Evolutionary conservation across 495 filamentous ascomycete genomes (phyloP).

Genomic region (Terfezia boudieri): DNA sequence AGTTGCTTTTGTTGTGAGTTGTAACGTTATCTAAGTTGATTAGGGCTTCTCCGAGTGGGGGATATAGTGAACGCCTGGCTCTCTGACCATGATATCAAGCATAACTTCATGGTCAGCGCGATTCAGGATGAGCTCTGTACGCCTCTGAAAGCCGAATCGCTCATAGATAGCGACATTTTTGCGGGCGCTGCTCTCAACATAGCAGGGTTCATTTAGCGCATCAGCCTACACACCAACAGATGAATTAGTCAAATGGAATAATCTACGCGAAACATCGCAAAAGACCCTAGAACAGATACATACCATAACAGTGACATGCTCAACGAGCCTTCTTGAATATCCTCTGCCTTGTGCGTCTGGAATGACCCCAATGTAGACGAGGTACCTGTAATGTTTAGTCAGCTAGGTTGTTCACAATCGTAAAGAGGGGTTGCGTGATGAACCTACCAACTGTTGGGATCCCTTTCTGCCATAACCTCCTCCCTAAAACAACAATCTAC

Average conservation of each 20-base stretch:
- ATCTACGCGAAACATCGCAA: neutral
- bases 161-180: constrained; percentile 46
- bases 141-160: constrained; percentile 43
- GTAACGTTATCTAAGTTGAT: too few relatives aligned
- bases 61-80: neutral
- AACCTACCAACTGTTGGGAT: constrained; percentile 36
- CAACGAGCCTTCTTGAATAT: constrained; percentile 43
- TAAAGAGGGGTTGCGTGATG: neutral
- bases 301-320: constrained; percentile 40
- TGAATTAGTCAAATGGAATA: constrained; percentile 4
- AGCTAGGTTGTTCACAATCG: neutral
- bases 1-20: too few relatives aligned
- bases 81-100: constrained; percentile 53
- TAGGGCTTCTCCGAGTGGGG: neutral
- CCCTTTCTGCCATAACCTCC: constrained; percentile 32
- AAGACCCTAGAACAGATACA: constrained; percentile 9
- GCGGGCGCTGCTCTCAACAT: constrained; percentile 51
- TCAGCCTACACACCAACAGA: constrained; percentile 32
- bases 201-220: constrained; percentile 34
- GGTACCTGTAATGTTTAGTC: constrained; percentile 26
- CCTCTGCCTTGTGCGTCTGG: constrained; percentile 41
- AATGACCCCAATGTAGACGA: constrained; percentile 58
- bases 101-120: constrained; percentile 33
- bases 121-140: constrained; percentile 35
- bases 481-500: constrained; percentile 5